Evolutionary conservation across 768 basidiomycete genomes (phyloP).

Genomic region (Lactarius tabidus): DNA sequence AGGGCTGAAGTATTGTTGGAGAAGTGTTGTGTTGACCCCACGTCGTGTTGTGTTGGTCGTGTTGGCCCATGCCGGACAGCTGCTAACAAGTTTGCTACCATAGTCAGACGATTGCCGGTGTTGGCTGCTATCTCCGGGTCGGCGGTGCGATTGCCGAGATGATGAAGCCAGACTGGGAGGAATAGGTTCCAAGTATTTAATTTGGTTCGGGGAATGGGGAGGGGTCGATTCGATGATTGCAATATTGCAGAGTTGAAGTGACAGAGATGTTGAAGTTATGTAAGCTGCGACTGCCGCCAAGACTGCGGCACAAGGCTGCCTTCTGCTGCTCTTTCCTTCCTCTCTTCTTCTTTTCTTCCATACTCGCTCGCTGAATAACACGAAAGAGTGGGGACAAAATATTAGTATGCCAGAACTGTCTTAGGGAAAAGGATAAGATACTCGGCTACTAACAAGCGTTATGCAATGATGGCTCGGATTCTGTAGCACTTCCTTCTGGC

Average conservation of each 20-base stretch:
- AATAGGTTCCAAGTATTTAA: neutral
- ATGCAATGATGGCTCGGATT: neutral
- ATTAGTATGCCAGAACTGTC: neutral
- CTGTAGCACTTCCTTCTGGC: neutral
- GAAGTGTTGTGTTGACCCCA: neutral
- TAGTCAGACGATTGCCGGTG: too few relatives aligned
- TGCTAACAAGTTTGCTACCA: too few relatives aligned
- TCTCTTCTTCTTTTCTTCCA: neutral
- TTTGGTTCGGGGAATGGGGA: neutral
- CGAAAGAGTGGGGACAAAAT: neutral
- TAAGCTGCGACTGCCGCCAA: neutral
- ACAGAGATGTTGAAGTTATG: neutral
- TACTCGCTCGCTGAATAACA: neutral
- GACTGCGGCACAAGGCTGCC: neutral
- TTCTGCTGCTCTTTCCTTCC: neutral
- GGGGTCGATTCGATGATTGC: neutral
- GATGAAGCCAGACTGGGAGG: neutral
- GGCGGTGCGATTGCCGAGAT: neutral
- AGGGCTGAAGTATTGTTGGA: neutral
- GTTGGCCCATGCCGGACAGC: too few relatives aligned
- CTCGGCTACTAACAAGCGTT: neutral
- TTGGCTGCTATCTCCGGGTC: neutral
- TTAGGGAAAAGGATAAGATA: neutral
- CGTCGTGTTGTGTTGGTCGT: neutral
- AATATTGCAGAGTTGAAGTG: neutral